These are phyloP conservation scores for Aristolochia fimbriata DNA, from an alignment of 164 flowering plant genomes.

Conservation along the genomic window DNA sequence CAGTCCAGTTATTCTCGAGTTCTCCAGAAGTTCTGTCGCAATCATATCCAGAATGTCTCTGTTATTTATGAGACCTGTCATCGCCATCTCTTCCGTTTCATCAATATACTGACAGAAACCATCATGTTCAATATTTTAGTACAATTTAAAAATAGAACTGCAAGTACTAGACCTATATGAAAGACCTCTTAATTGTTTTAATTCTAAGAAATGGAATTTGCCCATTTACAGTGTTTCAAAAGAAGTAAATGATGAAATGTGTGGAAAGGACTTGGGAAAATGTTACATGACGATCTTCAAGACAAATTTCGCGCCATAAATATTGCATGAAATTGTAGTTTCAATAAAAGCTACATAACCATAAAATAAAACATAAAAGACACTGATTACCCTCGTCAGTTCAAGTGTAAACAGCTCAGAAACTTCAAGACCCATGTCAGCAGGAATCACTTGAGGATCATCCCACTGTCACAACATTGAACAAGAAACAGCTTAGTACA, in stretches of 20 bases:
- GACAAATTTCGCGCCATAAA: not conserved
- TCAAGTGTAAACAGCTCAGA: conserved; percentile 90
- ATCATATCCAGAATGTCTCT: conserved; percentile 64
- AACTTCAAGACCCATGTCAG: conserved; percentile 74
- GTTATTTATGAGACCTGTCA: conserved; percentile 64
- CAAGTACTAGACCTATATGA: not conserved
- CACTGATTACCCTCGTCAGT: conserved; percentile 64
- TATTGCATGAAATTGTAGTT: not conserved
- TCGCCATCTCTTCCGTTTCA: conserved; percentile 90
- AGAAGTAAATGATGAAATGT: not conserved
- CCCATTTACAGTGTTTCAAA: no score
- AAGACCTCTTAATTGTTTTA: no score
- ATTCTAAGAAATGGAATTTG: no score
- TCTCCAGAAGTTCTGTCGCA: conserved; percentile 46
- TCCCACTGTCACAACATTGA: conserved; percentile 66
- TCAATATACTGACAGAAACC: conserved; percentile 66
- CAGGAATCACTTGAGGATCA: conserved; percentile 74
- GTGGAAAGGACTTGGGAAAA: not conserved
- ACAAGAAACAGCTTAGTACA: conserved; percentile 7
- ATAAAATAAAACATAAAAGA: not conserved
- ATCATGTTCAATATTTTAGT: not conserved
- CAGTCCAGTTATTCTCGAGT: conserved; percentile 89
- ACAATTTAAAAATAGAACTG: not conserved
- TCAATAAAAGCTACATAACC: not conserved
- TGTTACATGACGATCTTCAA: not conserved